These are phyloP conservation scores for Scalesia atractyloides DNA, from an alignment of 129 eudicot species.

Conservation along the genomic window DNA sequence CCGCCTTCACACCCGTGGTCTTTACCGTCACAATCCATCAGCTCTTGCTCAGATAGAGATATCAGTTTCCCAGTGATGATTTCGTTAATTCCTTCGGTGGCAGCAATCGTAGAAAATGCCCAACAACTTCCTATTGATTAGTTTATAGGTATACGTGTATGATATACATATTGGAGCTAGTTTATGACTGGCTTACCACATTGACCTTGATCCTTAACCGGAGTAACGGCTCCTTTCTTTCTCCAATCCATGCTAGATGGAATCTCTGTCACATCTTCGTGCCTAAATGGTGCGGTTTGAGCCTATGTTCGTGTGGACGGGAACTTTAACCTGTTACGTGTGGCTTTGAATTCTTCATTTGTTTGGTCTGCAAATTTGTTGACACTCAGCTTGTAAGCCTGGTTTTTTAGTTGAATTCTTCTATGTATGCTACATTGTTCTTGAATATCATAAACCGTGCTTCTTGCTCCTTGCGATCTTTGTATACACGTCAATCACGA, in stretches of 20 bases:
- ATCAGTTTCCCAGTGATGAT: constrained; percentile 41
- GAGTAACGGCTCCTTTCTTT: constrained; percentile 29
- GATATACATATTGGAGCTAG: not conserved
- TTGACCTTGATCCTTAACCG: constrained; percentile 25
- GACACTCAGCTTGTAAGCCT: constrained; percentile 30
- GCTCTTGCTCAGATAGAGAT: constrained; percentile 46
- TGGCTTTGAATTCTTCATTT: constrained; percentile 36
- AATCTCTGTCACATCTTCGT: constrained; percentile 40
- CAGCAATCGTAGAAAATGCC: constrained; percentile 49
- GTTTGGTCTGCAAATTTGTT: constrained; percentile 44
- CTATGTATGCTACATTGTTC: constrained; percentile 38
- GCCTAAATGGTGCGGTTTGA: constrained; percentile 29
- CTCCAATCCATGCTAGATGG: constrained; percentile 36
- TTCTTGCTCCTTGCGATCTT: constrained; percentile 34
- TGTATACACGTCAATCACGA: constrained; percentile 21
- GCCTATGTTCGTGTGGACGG: not conserved
- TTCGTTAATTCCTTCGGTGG: constrained; percentile 37
- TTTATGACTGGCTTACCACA: constrained; percentile 7
- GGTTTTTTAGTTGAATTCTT: constrained; percentile 30
- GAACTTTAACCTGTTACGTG: constrained; percentile 39
- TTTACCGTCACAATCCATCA: constrained; percentile 43
- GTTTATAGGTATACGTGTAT: too few species aligned
- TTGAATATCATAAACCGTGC: constrained; percentile 35
- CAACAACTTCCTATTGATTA: constrained; percentile 47
- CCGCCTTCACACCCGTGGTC: constrained; percentile 41